phyloP scores from a whole-genome alignment of 202 grass and related monocot genomes.

The Cymbopogon flexuosus region DNA sequence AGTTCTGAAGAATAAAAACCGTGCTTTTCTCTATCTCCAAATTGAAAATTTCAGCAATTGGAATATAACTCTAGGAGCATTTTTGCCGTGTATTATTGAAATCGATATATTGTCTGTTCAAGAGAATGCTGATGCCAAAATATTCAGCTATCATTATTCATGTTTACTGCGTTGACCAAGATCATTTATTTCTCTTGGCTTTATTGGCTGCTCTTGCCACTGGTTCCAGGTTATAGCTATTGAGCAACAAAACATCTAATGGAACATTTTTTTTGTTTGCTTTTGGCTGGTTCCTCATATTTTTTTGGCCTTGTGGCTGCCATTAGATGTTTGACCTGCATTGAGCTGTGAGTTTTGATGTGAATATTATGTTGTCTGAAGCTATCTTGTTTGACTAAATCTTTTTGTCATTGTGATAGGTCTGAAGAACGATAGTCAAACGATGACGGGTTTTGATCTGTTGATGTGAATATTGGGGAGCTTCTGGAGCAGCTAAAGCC shows the following conservation, averaged over 20 bases:
- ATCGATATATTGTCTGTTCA: background rate
- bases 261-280: too few species aligned
- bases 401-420: conserved; percentile 16
- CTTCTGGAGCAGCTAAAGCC: background rate
- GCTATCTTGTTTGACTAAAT: conserved; percentile 19
- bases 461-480: background rate
- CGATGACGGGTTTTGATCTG: background rate
- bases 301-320: background rate
- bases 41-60: background rate
- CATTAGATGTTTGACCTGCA: background rate
- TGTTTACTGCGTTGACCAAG: background rate
- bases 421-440: conserved; percentile 19
- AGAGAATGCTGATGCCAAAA: conserved; percentile 7
- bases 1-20: conserved; percentile 12
- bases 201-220: background rate
- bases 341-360: background rate
- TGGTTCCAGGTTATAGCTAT: conserved; percentile 6
- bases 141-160: background rate
- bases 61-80: background rate
- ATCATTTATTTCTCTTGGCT: background rate
- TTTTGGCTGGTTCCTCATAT: background rate
- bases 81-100: background rate
- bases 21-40: background rate
- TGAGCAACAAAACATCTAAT: background rate
- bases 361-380: background rate